Percentiles rank a stretch among this genome's conserved stretches.
These are phyloP conservation scores for Penicillium desertorum DNA, from an alignment of 495 filamentous ascomycete species.

Conservation along the genomic window DNA sequence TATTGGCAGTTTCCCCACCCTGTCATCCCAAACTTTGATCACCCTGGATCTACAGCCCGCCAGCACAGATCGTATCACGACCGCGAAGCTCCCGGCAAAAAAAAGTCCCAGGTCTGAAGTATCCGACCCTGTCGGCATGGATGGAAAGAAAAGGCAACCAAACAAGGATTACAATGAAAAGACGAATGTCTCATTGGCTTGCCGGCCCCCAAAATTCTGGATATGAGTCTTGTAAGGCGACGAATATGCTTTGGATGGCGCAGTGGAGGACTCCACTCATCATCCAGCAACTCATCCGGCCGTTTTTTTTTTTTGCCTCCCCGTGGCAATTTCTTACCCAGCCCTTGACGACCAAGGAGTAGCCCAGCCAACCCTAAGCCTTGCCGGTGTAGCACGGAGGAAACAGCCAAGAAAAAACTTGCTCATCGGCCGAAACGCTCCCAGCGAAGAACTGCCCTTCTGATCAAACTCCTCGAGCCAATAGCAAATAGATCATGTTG, in stretches of 20 bases:
- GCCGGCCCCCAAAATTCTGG: constrained; percentile 2
- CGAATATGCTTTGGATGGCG: constrained; percentile 22
- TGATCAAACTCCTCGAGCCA: constrained; percentile 16
- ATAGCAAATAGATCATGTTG: constrained; percentile 1
- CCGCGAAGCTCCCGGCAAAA: constrained; percentile 13
- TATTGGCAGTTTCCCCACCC: constrained; percentile 13
- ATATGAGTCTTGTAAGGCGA: constrained; percentile 14
- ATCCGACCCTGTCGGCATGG: constrained; percentile 10
- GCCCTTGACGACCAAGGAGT: constrained; percentile 17
- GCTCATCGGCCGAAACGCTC: constrained; percentile 20
- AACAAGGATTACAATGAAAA: constrained; percentile 2
- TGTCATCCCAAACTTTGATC: constrained; percentile 21
- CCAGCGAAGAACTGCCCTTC: constrained; percentile 24
- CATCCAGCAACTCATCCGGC: constrained; percentile 5
- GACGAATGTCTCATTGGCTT: constrained; percentile 8
- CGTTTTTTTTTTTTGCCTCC: constrained; percentile 7
- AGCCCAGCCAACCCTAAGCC: constrained; percentile 22
- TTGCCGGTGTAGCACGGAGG: constrained; percentile 17
- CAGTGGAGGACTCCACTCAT: constrained; percentile 9
- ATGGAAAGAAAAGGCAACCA: constrained; percentile 9
- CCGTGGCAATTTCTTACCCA: constrained; percentile 11
- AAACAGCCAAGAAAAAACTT: constrained; percentile 17
- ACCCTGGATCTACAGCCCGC: constrained; percentile 15
- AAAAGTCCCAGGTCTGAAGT: constrained; percentile 9
- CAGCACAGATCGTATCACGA: constrained; percentile 14